Conservation (phyloP, 2,329 filamentous ascomycete species). For the Alternaria sp. region DNA sequence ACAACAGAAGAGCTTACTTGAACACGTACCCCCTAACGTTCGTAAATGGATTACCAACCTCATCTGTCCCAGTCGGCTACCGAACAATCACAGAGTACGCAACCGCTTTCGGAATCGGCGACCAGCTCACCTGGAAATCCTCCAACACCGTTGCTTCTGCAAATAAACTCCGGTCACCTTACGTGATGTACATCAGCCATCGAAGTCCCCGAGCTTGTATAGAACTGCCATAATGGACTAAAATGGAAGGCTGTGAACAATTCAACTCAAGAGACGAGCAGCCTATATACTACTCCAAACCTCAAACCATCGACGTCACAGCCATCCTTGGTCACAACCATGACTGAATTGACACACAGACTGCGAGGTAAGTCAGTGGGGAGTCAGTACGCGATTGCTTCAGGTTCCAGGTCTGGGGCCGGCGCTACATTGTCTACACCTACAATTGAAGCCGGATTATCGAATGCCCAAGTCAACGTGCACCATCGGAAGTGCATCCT, state of each 20-base stretch:
- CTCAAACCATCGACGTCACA: not conserved
- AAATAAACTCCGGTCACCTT: conserved; percentile 11
- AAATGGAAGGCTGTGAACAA: not conserved
- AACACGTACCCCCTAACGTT: conserved; percentile 20
- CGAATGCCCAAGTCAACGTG: not conserved
- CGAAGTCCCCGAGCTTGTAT: conserved; percentile 1
- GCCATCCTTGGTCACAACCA: not conserved
- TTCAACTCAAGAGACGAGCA: not conserved
- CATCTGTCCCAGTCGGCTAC: conserved; percentile 20
- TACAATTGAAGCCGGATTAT: not conserved
- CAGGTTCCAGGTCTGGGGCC: not conserved
- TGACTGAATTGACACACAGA: not conserved
- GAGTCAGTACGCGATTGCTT: not conserved
- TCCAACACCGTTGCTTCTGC: conserved; percentile 11
- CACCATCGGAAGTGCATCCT: not conserved
- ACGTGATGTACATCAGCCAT: conserved; percentile 6
- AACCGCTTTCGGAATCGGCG: conserved; percentile 8
- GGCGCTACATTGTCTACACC: not conserved
- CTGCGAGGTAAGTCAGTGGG: not conserved
- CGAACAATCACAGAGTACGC: conserved; percentile 22
- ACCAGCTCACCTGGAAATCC: conserved; percentile 16
- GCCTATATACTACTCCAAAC: not conserved
- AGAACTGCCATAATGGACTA: conserved; percentile 16
- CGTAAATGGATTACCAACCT: conserved; percentile 12
- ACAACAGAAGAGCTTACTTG: conserved; percentile 2